Percentiles rank a stretch among this genome's conserved stretches.
Conservation (phyloP, 2,329 filamentous ascomycete species). For the Cercospora berteroae region DNA sequence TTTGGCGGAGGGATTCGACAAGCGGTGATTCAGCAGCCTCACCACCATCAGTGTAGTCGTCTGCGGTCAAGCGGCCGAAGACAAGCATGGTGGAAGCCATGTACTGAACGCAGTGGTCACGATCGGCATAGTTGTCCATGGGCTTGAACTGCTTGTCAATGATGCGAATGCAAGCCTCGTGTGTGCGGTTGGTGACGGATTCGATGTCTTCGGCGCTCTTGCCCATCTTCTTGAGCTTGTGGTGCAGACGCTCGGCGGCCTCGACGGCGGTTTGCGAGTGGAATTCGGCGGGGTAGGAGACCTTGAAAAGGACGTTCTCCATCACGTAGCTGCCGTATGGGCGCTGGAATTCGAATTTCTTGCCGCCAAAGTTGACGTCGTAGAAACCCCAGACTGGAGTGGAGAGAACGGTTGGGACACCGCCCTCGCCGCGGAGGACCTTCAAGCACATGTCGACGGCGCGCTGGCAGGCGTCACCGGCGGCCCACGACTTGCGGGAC, state of each 20-base stretch:
- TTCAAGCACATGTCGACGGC: conserved; percentile 97
- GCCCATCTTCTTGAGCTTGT: conserved; percentile 76
- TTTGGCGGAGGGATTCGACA: conserved; percentile 86
- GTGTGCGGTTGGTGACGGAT: conserved; percentile 86
- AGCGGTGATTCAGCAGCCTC: conserved; percentile 88
- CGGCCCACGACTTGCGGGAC: conserved; percentile 99
- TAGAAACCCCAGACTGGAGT: conserved; percentile 98
- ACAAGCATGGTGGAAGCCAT: conserved; percentile 97
- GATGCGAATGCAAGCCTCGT: conserved; percentile 97
- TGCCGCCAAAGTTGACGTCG: conserved; percentile 94
- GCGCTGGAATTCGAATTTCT: conserved; percentile 93
- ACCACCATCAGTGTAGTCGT: conserved; percentile 87
- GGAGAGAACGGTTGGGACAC: conserved; percentile 87
- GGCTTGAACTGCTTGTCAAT: conserved; percentile 99
- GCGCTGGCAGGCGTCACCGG: conserved; percentile 96
- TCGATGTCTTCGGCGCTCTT: conserved; percentile 95
- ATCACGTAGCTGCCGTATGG: conserved; percentile 98
- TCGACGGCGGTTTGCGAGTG: conserved; percentile 98
- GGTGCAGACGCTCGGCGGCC: conserved; percentile 83
- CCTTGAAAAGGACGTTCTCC: conserved; percentile 99
- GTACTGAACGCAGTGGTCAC: conserved; percentile 99
- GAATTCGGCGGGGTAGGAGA: conserved; percentile 97
- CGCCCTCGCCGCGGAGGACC: conserved; percentile 91
- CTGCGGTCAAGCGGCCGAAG: conserved; percentile 89
- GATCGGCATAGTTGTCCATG: conserved; percentile 99